Evolutionary conservation across 1,284 basidiomycete genomes (phyloP).

Genomic region (Cerioporus squamosus): DNA sequence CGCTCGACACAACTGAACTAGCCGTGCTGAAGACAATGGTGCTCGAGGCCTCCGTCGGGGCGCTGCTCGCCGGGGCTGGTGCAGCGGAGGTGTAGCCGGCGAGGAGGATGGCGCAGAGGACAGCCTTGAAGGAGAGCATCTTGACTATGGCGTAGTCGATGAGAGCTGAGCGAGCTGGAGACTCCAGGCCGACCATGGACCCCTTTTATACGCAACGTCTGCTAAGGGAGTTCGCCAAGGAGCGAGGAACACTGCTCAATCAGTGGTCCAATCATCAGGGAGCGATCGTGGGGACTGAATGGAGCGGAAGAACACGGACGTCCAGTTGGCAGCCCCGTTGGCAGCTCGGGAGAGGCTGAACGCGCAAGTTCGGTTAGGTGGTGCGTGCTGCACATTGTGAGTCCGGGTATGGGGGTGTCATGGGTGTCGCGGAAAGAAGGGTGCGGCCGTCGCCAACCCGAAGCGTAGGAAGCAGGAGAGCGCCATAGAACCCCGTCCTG

Average conservation of each 20-base stretch:
- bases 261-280: slow-evolving; percentile 4
- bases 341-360: slow-evolving; percentile 3
- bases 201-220: slow-evolving; percentile 14
- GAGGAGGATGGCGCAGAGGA: slow-evolving; percentile 25
- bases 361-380: slow-evolving; percentile 12
- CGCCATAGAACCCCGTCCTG: neutral
- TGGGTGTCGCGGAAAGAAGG: slow-evolving; percentile 4
- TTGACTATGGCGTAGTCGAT: slow-evolving; percentile 1
- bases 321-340: neutral
- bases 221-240: neutral
- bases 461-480: slow-evolving; percentile 1
- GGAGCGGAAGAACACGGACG: slow-evolving; percentile 15
- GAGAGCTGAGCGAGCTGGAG: slow-evolving; percentile 24
- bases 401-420: slow-evolving; percentile 7
- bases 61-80: slow-evolving; percentile 16
- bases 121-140: slow-evolving; percentile 28
- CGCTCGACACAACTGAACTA: slow-evolving; percentile 14
- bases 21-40: slow-evolving; percentile 9
- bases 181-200: neutral
- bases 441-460: neutral
- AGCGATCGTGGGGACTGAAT: slow-evolving; percentile 6
- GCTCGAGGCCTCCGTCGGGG: slow-evolving; percentile 1
- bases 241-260: neutral
- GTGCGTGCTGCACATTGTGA: neutral
- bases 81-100: slow-evolving; percentile 19